Conservation (phyloP, 352 stramenopile genomes). For the Phytophthora litchii region DNA sequence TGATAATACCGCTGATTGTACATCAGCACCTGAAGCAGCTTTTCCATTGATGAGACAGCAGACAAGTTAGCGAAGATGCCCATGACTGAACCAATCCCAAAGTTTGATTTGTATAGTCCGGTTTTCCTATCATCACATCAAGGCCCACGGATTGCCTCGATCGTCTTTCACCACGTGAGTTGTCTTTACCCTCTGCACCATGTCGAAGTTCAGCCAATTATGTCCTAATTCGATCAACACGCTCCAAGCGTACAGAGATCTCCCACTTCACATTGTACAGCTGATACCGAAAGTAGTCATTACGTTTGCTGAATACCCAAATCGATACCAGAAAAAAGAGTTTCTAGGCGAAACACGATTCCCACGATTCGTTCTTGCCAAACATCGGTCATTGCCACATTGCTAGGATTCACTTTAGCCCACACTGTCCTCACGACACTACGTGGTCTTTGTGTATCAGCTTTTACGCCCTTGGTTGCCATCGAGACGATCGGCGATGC, state of each 20-base stretch:
- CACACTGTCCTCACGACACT: neutral
- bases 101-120: constrained; percentile 1
- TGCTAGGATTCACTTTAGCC: neutral
- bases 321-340: neutral
- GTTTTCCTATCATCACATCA: neutral
- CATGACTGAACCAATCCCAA: neutral
- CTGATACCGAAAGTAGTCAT: too few species aligned
- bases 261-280: too few species aligned
- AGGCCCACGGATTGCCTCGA: too few species aligned
- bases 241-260: too few species aligned
- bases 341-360: neutral
- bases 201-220: too few species aligned
- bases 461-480: constrained; percentile 36
- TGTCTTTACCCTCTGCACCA: too few species aligned
- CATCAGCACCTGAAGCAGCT: neutral
- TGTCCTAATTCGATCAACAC: too few species aligned
- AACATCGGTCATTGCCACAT: neutral
- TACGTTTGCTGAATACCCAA: neutral
- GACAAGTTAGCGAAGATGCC: neutral
- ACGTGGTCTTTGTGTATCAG: neutral
- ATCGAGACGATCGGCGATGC: constrained; percentile 34
- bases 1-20: constrained; percentile 7
- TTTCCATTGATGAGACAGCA: neutral
- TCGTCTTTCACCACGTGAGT: too few species aligned
- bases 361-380: neutral